A percentile compares a stretch with the other conserved stretches of the same genome.
Evolutionary conservation across 1,284 basidiomycete genomes (phyloP).

Genomic region (Rhodotorula glutinis): DNA sequence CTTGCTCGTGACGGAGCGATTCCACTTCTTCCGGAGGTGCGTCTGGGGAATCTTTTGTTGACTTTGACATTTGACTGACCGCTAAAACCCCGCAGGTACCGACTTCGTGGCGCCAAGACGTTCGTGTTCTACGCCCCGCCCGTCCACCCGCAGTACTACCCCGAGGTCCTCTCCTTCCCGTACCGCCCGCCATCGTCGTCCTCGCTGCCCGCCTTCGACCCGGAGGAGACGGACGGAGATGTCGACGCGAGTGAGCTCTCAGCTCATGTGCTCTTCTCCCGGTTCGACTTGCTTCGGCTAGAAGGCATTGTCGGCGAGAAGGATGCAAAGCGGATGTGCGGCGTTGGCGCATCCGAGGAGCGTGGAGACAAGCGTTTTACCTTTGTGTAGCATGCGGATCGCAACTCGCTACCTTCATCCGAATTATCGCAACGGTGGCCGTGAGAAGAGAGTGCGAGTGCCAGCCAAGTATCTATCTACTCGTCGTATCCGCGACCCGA

Average conservation of each 20-base stretch:
- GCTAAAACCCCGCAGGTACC: conserved; percentile 61
- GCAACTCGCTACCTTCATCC: neutral
- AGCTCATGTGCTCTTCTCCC: conserved; percentile 73
- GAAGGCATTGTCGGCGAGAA: conserved; percentile 31
- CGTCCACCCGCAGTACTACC: conserved; percentile 84
- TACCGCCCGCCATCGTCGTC: conserved; percentile 83
- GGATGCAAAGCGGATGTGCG: conserved; percentile 36
- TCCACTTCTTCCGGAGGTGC: conserved; percentile 92
- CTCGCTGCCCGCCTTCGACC: conserved; percentile 54
- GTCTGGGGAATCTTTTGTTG: conserved; percentile 8
- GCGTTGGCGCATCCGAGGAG: conserved; percentile 4
- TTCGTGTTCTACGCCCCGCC: conserved; percentile 90
- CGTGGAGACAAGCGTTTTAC: conserved; percentile 28
- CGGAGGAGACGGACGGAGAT: conserved; percentile 39
- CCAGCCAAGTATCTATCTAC: neutral
- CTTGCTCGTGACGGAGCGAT: conserved; percentile 88
- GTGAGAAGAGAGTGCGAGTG: neutral
- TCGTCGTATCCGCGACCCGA: conserved; percentile 83
- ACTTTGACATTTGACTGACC: neutral
- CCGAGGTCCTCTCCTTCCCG: conserved; percentile 79
- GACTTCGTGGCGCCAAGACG: conserved; percentile 84
- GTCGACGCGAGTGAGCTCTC: conserved; percentile 70
- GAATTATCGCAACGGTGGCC: too few relatives aligned
- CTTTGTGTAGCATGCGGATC: conserved; percentile 17
- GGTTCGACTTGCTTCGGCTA: conserved; percentile 80